Evolutionary conservation across 2,329 filamentous ascomycete species (phyloP).

Genomic region (Fusarium nelsonii): DNA sequence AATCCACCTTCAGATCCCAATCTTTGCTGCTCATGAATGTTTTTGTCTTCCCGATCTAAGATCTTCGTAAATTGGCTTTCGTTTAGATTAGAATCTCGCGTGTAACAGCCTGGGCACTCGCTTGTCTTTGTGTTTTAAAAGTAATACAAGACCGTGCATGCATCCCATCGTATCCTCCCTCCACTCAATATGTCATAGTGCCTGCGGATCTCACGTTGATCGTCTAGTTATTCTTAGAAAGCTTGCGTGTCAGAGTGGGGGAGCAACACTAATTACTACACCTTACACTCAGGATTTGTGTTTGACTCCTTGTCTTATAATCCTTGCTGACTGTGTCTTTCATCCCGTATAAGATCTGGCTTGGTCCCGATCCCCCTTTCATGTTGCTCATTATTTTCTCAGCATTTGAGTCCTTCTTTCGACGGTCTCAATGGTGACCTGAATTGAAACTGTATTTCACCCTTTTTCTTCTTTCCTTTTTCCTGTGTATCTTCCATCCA

Average conservation of each 20-base stretch:
- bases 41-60: too few species aligned
- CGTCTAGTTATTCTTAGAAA: constrained; percentile 39
- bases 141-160: constrained; percentile 29
- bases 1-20: background rate
- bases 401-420: constrained; percentile 4
- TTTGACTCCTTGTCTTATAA: constrained; percentile 28
- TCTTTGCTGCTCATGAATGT: background rate
- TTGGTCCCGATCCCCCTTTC: constrained; percentile 10
- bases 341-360: constrained; percentile 29
- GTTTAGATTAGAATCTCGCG: background rate
- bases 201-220: constrained; percentile 22
- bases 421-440: constrained; percentile 30
- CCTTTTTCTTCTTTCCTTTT: constrained; percentile 10
- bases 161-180: constrained; percentile 3
- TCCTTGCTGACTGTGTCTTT: constrained; percentile 21
- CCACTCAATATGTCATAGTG: constrained; percentile 24
- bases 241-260: constrained; percentile 31
- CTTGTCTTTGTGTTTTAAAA: background rate
- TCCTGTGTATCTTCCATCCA: background rate
- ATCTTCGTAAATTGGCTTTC: background rate
- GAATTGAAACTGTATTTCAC: constrained; percentile 5
- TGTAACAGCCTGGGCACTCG: background rate
- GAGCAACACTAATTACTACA: background rate
- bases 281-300: constrained; percentile 20
- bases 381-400: background rate